Base-by-base conservation (phyloP, 148 eudicot genomes). In the Suaeda aralocaspica region DNA sequence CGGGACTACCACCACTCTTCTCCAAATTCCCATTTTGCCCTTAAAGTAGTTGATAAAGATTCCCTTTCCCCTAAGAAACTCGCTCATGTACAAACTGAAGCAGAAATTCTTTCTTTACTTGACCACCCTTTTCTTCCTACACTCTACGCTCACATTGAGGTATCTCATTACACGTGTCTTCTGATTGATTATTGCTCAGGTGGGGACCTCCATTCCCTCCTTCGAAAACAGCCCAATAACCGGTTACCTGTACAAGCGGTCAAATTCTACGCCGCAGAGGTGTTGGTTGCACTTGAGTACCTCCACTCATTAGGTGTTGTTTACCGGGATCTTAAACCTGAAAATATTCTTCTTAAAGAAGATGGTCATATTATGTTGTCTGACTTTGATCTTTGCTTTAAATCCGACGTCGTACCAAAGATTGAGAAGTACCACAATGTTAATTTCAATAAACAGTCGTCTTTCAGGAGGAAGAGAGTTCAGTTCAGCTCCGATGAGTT, bases 121-220 rank as follows among this genome's bases (percentile, higher is more conserved):
- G 97, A 91, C 71, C 94, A 91, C 69, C 93, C 97, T 56, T 88
- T 83, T 24, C 84, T 91, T 19, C 96, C 97, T 26, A 91, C 97
- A 1, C 87, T 88, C 22, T 91, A 88, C 71, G 97, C 97, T 0
- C 97, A 78, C 30, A 34, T 91, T 11, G 89, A 91, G 9, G 97
- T 81, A 1, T 91, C 97, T 1, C 97, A 88, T 39, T 88, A 88
- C 76, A 88, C 91, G 0, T 88, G 97, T 70, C 82, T 91, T 4
- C 68, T 91, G 10, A 88, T 91, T 39, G 97, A 91, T 50, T 91
- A 80, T 46, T 86, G 94, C 66, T 79, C 91, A 22, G 90, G 90
- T 45, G 96, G 96, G 0, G 93, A 90, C 64, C 84, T 90, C 26
- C 92, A 90, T 42, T 71, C 84, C 19, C 76, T 90, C 41, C 82